Percentiles rank a stretch among this genome's conserved stretches.
Evolutionary conservation across 2,329 filamentous ascomycete species (phyloP).

Genomic region (Amauroascus verrucosus): DNA sequence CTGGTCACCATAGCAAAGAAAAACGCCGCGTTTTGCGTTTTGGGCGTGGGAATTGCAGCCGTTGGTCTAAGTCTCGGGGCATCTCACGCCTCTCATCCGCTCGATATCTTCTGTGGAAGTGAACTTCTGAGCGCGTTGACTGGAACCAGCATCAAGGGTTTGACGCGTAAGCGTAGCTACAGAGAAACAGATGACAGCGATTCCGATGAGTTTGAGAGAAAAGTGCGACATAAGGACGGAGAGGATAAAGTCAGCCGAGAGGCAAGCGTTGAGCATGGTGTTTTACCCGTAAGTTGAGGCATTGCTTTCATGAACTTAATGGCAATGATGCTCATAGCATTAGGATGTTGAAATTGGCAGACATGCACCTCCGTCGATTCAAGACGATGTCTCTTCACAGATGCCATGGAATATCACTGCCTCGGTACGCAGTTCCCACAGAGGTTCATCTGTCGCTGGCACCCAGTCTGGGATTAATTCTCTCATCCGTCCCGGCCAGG

Average conservation of each 20-base stretch:
- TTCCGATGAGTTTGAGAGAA: constrained; percentile 21
- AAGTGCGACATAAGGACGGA: constrained; percentile 30
- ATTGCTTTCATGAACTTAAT: not conserved
- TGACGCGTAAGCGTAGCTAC: constrained; percentile 24
- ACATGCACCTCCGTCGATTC: constrained; percentile 54
- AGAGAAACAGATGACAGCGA: constrained; percentile 15
- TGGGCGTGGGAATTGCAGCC: constrained; percentile 47
- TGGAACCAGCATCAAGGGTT: constrained; percentile 21
- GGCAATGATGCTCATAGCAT: not conserved
- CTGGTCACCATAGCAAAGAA: constrained; percentile 45
- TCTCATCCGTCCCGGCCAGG: constrained; percentile 18
- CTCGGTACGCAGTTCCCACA: constrained; percentile 45
- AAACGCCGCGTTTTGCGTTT: constrained; percentile 53
- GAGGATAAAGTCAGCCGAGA: constrained; percentile 30
- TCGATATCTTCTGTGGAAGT: constrained; percentile 51
- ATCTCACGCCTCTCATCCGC: constrained; percentile 38
- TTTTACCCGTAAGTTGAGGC: constrained; percentile 2
- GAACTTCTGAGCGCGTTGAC: constrained; percentile 43
- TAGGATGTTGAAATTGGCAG: constrained; percentile 58
- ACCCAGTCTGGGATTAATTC: constrained; percentile 22
- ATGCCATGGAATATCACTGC: constrained; percentile 60
- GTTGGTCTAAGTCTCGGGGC: constrained; percentile 41
- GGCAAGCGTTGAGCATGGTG: constrained; percentile 10
- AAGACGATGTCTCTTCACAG: constrained; percentile 55
- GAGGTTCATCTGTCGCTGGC: constrained; percentile 28